Base-by-base conservation (phyloP, 495 filamentous ascomycete genomes). In the Xylaria telfairii region DNA sequence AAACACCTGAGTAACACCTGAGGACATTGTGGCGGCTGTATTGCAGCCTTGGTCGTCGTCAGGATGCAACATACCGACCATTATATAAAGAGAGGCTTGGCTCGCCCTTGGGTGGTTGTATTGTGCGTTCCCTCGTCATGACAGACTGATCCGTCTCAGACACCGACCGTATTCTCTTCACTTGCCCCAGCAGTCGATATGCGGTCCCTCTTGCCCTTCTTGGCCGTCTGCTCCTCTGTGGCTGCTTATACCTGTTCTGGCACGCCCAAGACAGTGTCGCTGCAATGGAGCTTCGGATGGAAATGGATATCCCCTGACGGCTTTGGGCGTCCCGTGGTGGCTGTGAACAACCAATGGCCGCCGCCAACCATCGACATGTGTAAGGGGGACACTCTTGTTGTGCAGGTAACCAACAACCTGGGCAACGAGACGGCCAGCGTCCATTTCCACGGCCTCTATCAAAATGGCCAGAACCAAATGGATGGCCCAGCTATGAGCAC, bases 401-500 rank as follows among this genome's bases (percentile, higher is more conserved):
- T 95, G 42, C 88, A 93, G 69, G 78, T 94, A 69, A 82, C 86
- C 71, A 96, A 96, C 80, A 81, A 85, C 24, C 85, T 96, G 5
- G 90, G 87, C 13, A 90, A 95, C 75, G 81, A 93, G 76, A 86
- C 82, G 24, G 90, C 91, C 4, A 87, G 87, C 42, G 80, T 95
- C 8, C 93, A 96, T 82, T 96, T 90, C 78, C 93, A 96, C 75
- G 93, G 93, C 24, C 83, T 95, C 74, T 92, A 86, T 76, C 91
- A 93, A 77, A 85, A 90, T 74, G 86, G 84, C 41, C 90, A 90
- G 7, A 88, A 83, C 21, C 77, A 86, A 19, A 94, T 94, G 93
- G 93, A 96, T 74, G 93, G 93, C 0, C 85, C 92, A 3, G 82
- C 85, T 5, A 87, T 87, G 68, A 86, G 88, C 21, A 90, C 89